phyloP scores from a whole-genome alignment of 768 basidiomycete species.

The Tephrocybe sp. region DNA sequence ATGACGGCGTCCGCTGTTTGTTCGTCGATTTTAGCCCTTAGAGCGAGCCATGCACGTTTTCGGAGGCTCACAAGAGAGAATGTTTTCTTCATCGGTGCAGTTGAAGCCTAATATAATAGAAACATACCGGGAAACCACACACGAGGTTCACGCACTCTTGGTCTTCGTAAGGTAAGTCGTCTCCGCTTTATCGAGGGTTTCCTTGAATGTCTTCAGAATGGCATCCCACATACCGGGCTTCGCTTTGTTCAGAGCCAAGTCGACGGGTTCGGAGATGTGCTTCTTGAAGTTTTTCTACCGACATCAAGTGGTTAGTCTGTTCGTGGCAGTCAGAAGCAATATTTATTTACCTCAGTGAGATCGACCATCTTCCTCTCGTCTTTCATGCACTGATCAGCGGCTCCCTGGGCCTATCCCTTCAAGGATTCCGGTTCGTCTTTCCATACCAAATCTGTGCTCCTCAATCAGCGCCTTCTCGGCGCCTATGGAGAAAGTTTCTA shows the following conservation, averaged over 20 bases:
- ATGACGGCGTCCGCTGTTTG: conserved; percentile 93
- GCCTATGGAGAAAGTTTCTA: conserved; percentile 61
- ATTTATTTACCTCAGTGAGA: conserved; percentile 73
- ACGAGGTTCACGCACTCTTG: conserved; percentile 53
- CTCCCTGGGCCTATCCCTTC: conserved; percentile 72
- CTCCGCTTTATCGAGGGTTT: conserved; percentile 73
- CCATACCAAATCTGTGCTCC: conserved; percentile 80
- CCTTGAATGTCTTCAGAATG: conserved; percentile 68
- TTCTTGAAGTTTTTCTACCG: conserved; percentile 83
- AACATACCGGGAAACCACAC: neutral
- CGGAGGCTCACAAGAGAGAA: conserved; percentile 65
- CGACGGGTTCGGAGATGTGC: conserved; percentile 90
- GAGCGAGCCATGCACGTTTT: conserved; percentile 79
- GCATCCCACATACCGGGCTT: conserved; percentile 89
- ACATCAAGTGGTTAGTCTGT: neutral
- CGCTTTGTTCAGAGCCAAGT: conserved; percentile 77
- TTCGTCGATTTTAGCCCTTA: conserved; percentile 87
- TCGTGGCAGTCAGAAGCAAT: neutral
- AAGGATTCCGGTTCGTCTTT: conserved; percentile 77
- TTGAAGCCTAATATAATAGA: conserved; percentile 68
- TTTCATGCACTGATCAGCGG: conserved; percentile 87
- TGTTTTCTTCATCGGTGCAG: conserved; percentile 86
- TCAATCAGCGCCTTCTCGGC: conserved; percentile 72
- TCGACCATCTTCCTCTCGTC: conserved; percentile 99
- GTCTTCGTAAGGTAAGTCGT: conserved; percentile 83